Base-by-base conservation (phyloP, 345 rosid species). In the Corymbia maculata region DNA sequence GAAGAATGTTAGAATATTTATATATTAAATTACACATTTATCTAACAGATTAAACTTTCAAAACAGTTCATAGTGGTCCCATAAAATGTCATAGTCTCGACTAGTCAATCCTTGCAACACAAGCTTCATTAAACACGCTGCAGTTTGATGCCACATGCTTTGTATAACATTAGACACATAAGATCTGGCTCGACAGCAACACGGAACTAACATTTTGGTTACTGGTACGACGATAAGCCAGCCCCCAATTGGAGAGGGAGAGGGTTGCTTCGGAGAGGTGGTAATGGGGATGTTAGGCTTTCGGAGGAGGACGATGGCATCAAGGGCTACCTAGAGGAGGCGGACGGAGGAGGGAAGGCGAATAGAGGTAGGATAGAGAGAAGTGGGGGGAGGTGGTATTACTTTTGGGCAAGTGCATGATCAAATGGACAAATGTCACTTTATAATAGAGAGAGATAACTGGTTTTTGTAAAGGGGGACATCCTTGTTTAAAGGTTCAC, bases 11-110 rank as follows among this genome's bases (percentile, higher is more conserved):
- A 55, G 28, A 55, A 55, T 21, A 55, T 55, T 55, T 21, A 55
- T 21, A 55, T 21, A 55, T 55, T 55, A 9, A 21, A 8, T 26
- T 0, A 55, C 22, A 4, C 28, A 24, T 21, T 55, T 11, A 55
- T 55, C 61, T 55, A 55, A 55, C 19, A 55, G 28, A 0, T 55
- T 22, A 55, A 55, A 55, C 5, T 55, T 55, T 55, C 22, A 8
- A 53, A 53, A 53, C 0, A 53, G 2, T 53, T 55, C 8, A 0
- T 2, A 22, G 0, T 8, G 5, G 28, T 55, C 26, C 8, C 28
- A 21, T 55, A 55, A 55, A 55, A 19, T 55, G 9, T 22, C 61
- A 1, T 11, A 55, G 22, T 55, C 12, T 21, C 11, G 22, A 55
- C 66, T 59, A 59, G 2, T 59, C 66, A 3, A 11, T 59, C 30